These are phyloP conservation scores for Kockovaella imperatae DNA, from an alignment of 768 basidiomycete species.

Conservation along the genomic window DNA sequence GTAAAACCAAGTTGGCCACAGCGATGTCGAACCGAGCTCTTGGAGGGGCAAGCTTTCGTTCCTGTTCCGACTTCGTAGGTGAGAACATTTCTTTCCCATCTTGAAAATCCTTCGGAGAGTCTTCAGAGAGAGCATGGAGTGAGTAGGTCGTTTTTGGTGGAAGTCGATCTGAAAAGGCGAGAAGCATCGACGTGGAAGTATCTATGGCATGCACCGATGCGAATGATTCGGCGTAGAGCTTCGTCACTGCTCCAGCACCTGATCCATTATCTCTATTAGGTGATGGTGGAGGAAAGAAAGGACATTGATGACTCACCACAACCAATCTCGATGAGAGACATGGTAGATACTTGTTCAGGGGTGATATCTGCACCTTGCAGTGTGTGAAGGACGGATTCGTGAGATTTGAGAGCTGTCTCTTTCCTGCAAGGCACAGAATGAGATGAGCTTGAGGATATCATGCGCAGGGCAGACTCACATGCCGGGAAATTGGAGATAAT, in stretches of 20 bases:
- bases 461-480: slow-evolving; percentile 10
- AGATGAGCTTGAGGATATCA: background rate
- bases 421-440: slow-evolving; percentile 5
- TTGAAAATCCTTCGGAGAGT: slow-evolving; percentile 12
- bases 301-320: slow-evolving; percentile 16
- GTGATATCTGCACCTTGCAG: slow-evolving; percentile 8
- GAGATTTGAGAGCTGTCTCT: slow-evolving; percentile 9
- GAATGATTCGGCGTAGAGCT: slow-evolving; percentile 12
- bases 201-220: slow-evolving; percentile 28
- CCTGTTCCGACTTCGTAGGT: slow-evolving; percentile 8
- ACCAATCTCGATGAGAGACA: slow-evolving; percentile 24
- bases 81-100: slow-evolving; percentile 3
- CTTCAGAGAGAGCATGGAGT: slow-evolving; percentile 20
- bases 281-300: background rate
- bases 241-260: slow-evolving; percentile 33
- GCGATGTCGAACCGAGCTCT: slow-evolving; percentile 17
- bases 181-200: slow-evolving; percentile 26
- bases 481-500: slow-evolving; percentile 16
- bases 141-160: slow-evolving; percentile 7
- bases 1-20: slow-evolving; percentile 24
- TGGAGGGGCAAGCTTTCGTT: slow-evolving; percentile 12
- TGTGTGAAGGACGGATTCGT: slow-evolving; percentile 15
- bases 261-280: background rate
- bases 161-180: slow-evolving; percentile 4
- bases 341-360: slow-evolving; percentile 1